These are phyloP conservation scores for Exserohilum rostratum DNA, from an alignment of 2,329 filamentous ascomycete species.

Conservation along the genomic window DNA sequence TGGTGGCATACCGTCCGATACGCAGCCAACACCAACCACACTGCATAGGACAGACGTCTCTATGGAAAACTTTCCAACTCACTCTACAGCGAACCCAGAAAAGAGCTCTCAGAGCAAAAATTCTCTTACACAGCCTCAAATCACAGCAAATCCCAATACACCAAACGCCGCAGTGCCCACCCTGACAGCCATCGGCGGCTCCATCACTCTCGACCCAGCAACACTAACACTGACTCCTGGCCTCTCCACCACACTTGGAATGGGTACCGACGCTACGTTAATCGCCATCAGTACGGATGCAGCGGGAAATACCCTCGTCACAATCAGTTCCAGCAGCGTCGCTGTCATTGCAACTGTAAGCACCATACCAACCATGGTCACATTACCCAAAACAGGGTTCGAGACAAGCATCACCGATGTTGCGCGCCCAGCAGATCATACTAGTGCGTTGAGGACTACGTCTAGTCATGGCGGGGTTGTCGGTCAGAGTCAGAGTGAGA, in stretches of 20 bases:
- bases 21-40: conserved; percentile 10
- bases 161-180: conserved; percentile 4
- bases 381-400: conserved; percentile 24
- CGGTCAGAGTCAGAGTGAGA: background rate
- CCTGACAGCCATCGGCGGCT: conserved; percentile 6
- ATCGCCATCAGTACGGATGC: conserved; percentile 32
- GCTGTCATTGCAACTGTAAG: conserved; percentile 36
- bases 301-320: conserved; percentile 33
- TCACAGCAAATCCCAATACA: background rate
- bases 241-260: conserved; percentile 33
- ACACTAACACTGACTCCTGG: conserved; percentile 35
- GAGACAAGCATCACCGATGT: conserved; percentile 27
- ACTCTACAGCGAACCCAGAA: background rate
- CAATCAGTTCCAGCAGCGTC: conserved; percentile 35
- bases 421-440: conserved; percentile 8
- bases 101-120: too few species aligned
- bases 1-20: conserved; percentile 9
- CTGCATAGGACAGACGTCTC: background rate
- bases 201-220: conserved; percentile 25
- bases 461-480: conserved; percentile 8
- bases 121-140: background rate
- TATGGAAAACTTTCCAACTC: background rate
- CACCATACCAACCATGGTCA: conserved; percentile 25
- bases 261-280: conserved; percentile 20
- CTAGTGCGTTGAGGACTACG: conserved; percentile 5